Base-by-base conservation (phyloP, 306 rosid species). In the Ochetophila trinervis region DNA sequence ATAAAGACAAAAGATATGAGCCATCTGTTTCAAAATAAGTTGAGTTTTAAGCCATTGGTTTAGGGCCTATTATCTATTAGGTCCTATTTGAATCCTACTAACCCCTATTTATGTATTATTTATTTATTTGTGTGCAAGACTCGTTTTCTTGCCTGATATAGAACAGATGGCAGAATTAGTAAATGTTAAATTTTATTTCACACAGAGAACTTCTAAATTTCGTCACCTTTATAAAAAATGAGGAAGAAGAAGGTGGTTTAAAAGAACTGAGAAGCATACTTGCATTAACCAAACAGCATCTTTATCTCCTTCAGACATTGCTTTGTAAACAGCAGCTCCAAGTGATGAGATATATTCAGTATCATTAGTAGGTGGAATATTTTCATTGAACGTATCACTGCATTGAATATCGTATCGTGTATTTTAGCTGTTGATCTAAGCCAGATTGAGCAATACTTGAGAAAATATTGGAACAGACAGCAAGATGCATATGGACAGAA, bases 251-350 rank as follows among this genome's bases (percentile, higher is more conserved):
- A 11, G 37, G 62, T 67, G 34, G 17, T 56, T 76, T 55, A 48
- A 70, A 27, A 22, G 53, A 63, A 66, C 60, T 80, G 54, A 68
- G 78, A 71, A 80, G 62, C 89, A 56, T 92, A 92, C 98, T 82
- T 92, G 98, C 98, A 92, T 92, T 71, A 92, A 81, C 98, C 98
- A 92, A 69, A 92, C 95, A n/a, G 98, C 96, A 80, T 89, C 95
- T 74, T 75, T 81, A 68, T 92, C 89, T 27, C 91, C 95, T 78
- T 77, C 72, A 48, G 87, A 81, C 89, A 92, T 89, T 66, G 96
- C 96, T 85, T 85, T 80, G 74, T 83, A 92, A 54, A 92, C 96
- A 62, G 98, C 85, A 70, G 95, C 92, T 75, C 98, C 98, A 54
- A 92, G 93, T 30, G 81, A 76, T 48, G 95, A 85, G 60, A 92